Percentiles rank a stretch among this genome's conserved stretches.
Conservation (phyloP, 176 grass and related monocot genomes). For the Musa schizocarpa region DNA sequence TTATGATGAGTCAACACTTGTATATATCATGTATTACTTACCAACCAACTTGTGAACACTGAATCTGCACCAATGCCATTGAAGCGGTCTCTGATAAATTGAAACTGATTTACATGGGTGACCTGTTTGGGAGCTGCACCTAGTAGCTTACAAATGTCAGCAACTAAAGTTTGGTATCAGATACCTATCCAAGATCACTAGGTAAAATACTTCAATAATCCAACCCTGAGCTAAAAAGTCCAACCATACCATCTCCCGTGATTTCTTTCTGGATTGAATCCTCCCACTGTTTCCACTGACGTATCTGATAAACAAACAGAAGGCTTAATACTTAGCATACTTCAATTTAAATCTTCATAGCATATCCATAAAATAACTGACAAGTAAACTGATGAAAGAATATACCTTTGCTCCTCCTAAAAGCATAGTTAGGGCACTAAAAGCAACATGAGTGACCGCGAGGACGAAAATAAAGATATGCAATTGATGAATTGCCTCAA, state of each 20-base stretch:
- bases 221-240: constrained; percentile 10
- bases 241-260: constrained; percentile 38
- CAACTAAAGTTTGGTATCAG: constrained; percentile 2
- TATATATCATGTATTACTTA: constrained; percentile 34
- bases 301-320: constrained; percentile 48
- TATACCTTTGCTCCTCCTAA: constrained; percentile 62
- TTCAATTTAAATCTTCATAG: too few species aligned
- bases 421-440: constrained; percentile 74
- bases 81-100: constrained; percentile 84
- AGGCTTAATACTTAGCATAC: background rate
- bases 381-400: background rate
- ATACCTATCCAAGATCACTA: constrained; percentile 3
- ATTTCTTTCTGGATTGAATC: constrained; percentile 53
- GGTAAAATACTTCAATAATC: background rate
- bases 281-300: constrained; percentile 85
- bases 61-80: constrained; percentile 80
- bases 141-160: background rate
- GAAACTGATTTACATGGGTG: constrained; percentile 27
- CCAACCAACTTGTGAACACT: constrained; percentile 78
- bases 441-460: constrained; percentile 66
- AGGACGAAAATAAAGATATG: constrained; percentile 93
- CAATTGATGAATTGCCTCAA: constrained; percentile 78
- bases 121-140: constrained; percentile 39
- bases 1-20: background rate
- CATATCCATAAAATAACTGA: background rate